These are phyloP conservation scores for Boletellus ananas DNA, from an alignment of 768 basidiomycete species.

Conservation along the genomic window DNA sequence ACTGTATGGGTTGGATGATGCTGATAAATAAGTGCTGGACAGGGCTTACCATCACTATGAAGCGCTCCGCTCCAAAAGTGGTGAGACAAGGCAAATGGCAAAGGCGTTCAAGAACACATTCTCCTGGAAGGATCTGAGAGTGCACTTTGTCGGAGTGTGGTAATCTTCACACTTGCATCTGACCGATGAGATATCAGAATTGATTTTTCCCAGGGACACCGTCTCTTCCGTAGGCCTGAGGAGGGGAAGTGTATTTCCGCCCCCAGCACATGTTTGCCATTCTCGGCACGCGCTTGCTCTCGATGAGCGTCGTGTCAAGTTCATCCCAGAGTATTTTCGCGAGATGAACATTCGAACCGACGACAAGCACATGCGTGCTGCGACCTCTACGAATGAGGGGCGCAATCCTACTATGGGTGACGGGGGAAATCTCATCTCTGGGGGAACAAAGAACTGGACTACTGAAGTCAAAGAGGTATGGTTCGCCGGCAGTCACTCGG, in stretches of 20 bases:
- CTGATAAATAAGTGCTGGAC: neutral
- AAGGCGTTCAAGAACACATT: conserved; percentile 45
- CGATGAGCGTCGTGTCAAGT: conserved; percentile 58
- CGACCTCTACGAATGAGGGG: neutral
- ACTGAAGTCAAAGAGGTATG: conserved; percentile 54
- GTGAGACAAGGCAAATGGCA: conserved; percentile 13
- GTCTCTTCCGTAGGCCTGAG: conserved; percentile 61
- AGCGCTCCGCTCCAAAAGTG: conserved; percentile 8
- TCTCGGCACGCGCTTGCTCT: conserved; percentile 65
- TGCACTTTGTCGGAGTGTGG: conserved; percentile 56
- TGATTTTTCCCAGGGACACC: conserved; percentile 48
- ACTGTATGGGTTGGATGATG: neutral
- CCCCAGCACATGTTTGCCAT: conserved; percentile 50
- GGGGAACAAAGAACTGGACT: neutral
- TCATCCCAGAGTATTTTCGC: conserved; percentile 41
- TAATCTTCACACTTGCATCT: conserved; percentile 18
- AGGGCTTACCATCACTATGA: conserved; percentile 18
- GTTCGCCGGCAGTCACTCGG: conserved; percentile 50
- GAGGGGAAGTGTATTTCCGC: conserved; percentile 38
- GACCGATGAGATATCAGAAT: neutral
- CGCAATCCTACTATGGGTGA: neutral
- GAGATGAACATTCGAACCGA: conserved; percentile 24
- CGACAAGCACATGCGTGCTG: conserved; percentile 7
- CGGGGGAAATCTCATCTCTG: neutral
- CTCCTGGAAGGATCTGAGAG: conserved; percentile 37